phyloP scores from a whole-genome alignment of 1,284 basidiomycete species.

The Sporisorium reilianum region DNA sequence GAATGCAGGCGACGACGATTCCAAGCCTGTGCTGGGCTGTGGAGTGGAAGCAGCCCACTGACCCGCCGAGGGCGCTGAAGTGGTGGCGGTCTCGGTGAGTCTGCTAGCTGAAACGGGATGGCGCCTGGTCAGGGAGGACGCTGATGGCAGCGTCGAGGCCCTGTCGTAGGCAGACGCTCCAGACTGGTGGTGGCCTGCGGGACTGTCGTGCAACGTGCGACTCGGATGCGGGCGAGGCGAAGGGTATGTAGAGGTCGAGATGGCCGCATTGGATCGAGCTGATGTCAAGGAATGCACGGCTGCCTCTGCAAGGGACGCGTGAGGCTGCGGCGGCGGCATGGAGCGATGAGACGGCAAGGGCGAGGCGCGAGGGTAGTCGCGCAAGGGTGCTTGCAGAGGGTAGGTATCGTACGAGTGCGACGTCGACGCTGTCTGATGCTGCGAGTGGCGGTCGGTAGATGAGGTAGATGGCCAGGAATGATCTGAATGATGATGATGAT shows the following conservation, averaged over 20 bases:
- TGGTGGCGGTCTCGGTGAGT: constrained; percentile 13
- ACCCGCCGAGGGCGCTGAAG: not conserved
- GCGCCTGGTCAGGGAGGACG: constrained; percentile 13
- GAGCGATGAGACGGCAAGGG: constrained; percentile 17
- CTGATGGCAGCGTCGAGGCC: constrained; percentile 9
- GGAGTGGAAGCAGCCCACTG: not conserved
- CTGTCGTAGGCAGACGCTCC: constrained; percentile 14
- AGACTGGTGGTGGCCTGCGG: constrained; percentile 6
- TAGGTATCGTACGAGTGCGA: constrained; percentile 15
- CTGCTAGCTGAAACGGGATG: constrained; percentile 40
- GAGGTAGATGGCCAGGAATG: constrained; percentile 15
- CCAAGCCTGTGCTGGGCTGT: constrained; percentile 10
- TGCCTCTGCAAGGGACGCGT: constrained; percentile 1
- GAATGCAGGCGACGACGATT: constrained; percentile 25
- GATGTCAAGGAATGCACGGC: constrained; percentile 7
- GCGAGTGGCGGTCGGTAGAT: constrained; percentile 9
- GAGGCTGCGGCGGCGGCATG: constrained; percentile 22
- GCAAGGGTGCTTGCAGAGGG: constrained; percentile 25
- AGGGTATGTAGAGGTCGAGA: constrained; percentile 10
- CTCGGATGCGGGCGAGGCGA: constrained; percentile 18
- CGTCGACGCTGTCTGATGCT: constrained; percentile 5
- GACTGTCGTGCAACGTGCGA: constrained; percentile 12
- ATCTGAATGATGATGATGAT: constrained; percentile 10
- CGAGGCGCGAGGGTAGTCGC: constrained; percentile 31
- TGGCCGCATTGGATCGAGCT: constrained; percentile 2